phyloP scores from a whole-genome alignment of 331 rosid genomes.

The Prunus yedoensis region DNA sequence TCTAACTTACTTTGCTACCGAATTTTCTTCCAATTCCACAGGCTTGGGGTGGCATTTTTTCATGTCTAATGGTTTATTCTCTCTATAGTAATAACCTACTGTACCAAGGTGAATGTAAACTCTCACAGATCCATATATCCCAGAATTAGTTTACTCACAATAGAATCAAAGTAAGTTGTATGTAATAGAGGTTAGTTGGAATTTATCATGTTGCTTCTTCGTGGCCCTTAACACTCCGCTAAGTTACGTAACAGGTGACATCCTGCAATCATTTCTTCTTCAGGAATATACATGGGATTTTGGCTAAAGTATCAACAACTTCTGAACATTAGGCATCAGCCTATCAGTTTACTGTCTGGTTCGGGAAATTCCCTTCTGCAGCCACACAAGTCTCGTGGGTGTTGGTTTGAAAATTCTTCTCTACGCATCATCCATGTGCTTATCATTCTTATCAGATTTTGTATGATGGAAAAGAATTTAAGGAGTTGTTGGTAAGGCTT shows the following conservation, averaged over 20 bases:
- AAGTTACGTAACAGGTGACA: constrained; percentile 24
- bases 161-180: not conserved
- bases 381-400: constrained; percentile 60
- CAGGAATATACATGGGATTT: constrained; percentile 86
- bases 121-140: not conserved
- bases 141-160: not conserved
- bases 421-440: constrained; percentile 58
- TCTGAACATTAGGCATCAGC: constrained; percentile 51
- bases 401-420: constrained; percentile 76
- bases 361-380: constrained; percentile 78
- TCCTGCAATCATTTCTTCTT: constrained; percentile 29
- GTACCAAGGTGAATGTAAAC: constrained; percentile 58
- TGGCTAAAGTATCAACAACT: constrained; percentile 55
- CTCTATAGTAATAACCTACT: constrained; percentile 75
- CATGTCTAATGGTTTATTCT: constrained; percentile 78
- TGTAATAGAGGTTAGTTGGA: constrained; percentile 4
- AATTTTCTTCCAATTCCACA: constrained; percentile 37
- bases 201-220: constrained; percentile 17
- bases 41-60: constrained; percentile 96
- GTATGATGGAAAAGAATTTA: constrained; percentile 56
- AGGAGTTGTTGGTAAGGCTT: constrained; percentile 56
- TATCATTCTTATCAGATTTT: constrained; percentile 69
- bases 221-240: constrained; percentile 10
- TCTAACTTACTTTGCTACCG: not conserved
- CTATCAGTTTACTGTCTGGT: constrained; percentile 79